A percentile compares a stretch with the other conserved stretches of the same genome.
phyloP scores from a whole-genome alignment of 208 protist species.

The Angomonas ambiguus region DNA sequence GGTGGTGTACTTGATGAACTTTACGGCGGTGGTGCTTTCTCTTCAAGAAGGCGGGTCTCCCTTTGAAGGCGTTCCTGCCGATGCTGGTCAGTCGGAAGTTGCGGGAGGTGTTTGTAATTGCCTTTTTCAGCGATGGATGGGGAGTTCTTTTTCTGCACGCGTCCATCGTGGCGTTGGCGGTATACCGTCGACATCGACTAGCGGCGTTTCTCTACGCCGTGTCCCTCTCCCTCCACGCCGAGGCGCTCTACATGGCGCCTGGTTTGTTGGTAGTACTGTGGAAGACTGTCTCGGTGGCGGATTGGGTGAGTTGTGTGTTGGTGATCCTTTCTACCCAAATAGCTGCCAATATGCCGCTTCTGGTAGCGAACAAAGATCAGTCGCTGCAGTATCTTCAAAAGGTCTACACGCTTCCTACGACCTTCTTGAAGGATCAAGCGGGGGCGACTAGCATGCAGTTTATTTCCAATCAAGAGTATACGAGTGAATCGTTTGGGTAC shows the following conservation, averaged over 20 bases:
- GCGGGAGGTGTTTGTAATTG: constrained; percentile 81
- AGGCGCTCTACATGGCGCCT: constrained; percentile 91
- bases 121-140: constrained; percentile 90
- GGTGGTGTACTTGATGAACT: constrained; percentile 57
- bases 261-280: constrained; percentile 75
- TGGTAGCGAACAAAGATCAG: neutral
- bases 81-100: constrained; percentile 75
- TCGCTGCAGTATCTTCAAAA: constrained; percentile 58
- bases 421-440: constrained; percentile 55
- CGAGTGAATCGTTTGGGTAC: constrained; percentile 27
- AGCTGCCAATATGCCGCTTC: constrained; percentile 15
- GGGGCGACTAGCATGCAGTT: constrained; percentile 85
- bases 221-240: constrained; percentile 96
- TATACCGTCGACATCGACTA: constrained; percentile 33
- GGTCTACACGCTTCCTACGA: constrained; percentile 26
- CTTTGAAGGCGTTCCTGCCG: constrained; percentile 31
- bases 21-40: constrained; percentile 43
- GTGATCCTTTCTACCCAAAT: constrained; percentile 60
- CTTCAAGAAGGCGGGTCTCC: constrained; percentile 30
- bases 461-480: constrained; percentile 49
- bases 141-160: constrained; percentile 78
- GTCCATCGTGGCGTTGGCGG: constrained; percentile 41
- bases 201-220: constrained; percentile 68
- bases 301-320: constrained; percentile 56
- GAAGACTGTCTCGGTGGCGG: constrained; percentile 31